phyloP scores from a whole-genome alignment of 2,329 filamentous ascomycete genomes.

The Venturia carpophila region DNA sequence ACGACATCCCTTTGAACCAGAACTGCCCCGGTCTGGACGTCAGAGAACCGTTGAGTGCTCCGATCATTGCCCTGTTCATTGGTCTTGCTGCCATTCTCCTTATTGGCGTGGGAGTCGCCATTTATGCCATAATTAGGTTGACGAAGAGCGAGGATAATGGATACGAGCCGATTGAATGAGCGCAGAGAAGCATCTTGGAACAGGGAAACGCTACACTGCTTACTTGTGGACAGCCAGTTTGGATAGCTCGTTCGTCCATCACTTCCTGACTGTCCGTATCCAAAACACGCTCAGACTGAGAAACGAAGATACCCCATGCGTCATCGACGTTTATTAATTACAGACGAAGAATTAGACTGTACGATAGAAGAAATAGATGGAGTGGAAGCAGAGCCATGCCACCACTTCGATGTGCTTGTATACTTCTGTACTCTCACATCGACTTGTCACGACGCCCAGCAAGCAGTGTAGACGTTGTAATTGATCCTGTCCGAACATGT shows the following conservation, averaged over 20 bases:
- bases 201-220: background rate
- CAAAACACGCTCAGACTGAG: background rate
- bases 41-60: background rate
- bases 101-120: background rate
- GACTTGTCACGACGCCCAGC: background rate
- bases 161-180: constrained; percentile 11
- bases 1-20: constrained; percentile 43
- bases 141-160: background rate
- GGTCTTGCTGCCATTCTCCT: constrained; percentile 3
- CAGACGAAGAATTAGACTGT: background rate
- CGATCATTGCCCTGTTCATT: background rate
- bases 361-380: background rate
- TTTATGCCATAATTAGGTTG: background rate
- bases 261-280: background rate
- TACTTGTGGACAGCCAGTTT: background rate
- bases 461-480: background rate
- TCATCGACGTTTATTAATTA: background rate
- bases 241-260: background rate
- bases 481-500: background rate
- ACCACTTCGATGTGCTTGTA: background rate
- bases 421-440: background rate
- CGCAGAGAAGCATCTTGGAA: background rate
- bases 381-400: background rate
- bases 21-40: constrained; percentile 47
- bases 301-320: background rate